Evolutionary conservation across 352 stramenopile species (phyloP).

Genomic region (Elongisporangium senticosum): DNA sequence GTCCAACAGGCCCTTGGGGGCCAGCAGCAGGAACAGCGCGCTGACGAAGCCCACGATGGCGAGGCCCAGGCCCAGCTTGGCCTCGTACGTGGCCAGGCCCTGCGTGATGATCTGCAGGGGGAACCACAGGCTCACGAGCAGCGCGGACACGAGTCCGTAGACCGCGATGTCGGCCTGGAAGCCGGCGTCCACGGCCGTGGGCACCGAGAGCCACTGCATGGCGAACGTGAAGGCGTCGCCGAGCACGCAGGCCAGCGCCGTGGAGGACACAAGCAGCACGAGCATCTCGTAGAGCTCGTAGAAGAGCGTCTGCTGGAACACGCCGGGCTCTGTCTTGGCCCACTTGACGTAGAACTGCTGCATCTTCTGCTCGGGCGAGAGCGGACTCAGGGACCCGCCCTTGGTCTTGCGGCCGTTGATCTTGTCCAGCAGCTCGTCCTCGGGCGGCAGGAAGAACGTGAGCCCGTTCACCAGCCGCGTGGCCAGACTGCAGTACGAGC

Average conservation of each 20-base stretch:
- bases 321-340: conserved; percentile 52
- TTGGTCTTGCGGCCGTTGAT: conserved; percentile 48
- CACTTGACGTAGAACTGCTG: conserved; percentile 66
- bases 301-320: conserved; percentile 74
- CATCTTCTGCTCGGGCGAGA: conserved; percentile 61
- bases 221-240: conserved; percentile 37
- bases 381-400: conserved; percentile 14
- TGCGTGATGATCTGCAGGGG: conserved; percentile 70
- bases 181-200: conserved; percentile 1
- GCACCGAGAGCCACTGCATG: conserved; percentile 15
- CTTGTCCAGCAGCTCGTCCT: conserved; percentile 61
- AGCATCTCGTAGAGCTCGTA: conserved; percentile 83
- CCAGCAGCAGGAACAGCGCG: conserved; percentile 54
- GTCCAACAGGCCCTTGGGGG: conserved; percentile 52
- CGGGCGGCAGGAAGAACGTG: conserved; percentile 71
- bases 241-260: conserved; percentile 35
- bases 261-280: conserved; percentile 58
- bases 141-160: conserved; percentile 56
- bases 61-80: conserved; percentile 45
- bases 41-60: conserved; percentile 51
- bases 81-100: conserved; percentile 50
- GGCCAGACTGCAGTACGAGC: conserved; percentile 49
- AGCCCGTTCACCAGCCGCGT: conserved; percentile 53
- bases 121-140: conserved; percentile 71
- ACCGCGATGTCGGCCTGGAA: conserved; percentile 45